Base-by-base conservation (phyloP, 2,329 filamentous ascomycete species). In the Pestalotiopsis fici region DNA sequence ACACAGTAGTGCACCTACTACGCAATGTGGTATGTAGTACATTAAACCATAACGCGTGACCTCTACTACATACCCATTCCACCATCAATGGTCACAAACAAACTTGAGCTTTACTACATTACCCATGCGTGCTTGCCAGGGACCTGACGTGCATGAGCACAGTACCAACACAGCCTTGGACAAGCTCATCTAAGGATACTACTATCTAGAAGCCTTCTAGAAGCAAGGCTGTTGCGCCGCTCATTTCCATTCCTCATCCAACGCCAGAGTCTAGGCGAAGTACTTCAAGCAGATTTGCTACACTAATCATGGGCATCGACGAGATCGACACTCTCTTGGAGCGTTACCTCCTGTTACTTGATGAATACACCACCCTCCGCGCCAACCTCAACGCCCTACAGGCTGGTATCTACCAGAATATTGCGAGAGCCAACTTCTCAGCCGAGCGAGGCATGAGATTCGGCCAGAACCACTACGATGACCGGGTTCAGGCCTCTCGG, bases 341-440 rank as follows among this genome's bases (percentile, higher is more conserved):
- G 77, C 85, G 83, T 39, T 93, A 94, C 75, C 87, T 95, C 11
- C 69, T 76, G 65, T 83, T 92, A 1, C 80, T 95, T 1, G 85
- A 94, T 76, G 82, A 89, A 73, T 94, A 95, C 81, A 87, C 88
- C 13, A 77, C 78, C 23, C 85, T 92, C 3, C 87, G 88, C 68
- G 75, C 81, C 28, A 76, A 84, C 56, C 83, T 94, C 47, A 82
- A 83, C 56, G 74, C 77, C 13, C 79, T 87, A 23, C 86, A 93
- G 70, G 80, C 85, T 23, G 80, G 80, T 64, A 84, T 92, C 70
- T 87, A 84, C 74, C 85, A 87, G 66, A 80, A 83, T 70, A 83
- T 95, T 54, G 90, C 92, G n/a, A 87, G 92, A 67, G 92, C 93
- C 69, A 94, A 94, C 79, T 94, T 93, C 78, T 82, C 87, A 31